Conservation (phyloP, 78 protist genomes). For the Emiliania huxleyi region DNA sequence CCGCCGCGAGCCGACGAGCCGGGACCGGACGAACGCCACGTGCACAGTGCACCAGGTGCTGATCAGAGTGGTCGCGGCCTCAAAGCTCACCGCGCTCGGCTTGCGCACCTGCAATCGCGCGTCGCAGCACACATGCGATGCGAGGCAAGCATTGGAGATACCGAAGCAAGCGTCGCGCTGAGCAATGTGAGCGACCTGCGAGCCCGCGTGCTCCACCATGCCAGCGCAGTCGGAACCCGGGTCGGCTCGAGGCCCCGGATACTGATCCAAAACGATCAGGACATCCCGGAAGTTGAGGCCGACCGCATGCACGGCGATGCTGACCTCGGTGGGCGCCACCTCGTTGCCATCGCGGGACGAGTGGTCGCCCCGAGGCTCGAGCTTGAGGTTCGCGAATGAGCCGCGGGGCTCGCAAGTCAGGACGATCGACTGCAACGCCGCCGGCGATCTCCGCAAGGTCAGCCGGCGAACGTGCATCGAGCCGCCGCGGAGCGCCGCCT, state of each 20-base stretch:
- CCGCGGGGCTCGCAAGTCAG: not conserved
- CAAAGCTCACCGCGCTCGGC: not conserved
- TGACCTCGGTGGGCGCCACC: no score
- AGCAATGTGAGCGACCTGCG: not conserved
- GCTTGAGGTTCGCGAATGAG: not conserved
- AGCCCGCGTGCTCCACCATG: not conserved
- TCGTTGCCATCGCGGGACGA: no score
- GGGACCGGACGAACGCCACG: not conserved
- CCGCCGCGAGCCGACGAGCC: not conserved
- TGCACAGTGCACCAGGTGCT: not conserved
- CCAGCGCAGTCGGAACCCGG: not conserved
- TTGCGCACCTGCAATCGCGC: not conserved
- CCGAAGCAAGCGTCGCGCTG: not conserved
- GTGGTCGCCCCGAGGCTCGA: no score
- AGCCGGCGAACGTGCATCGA: no score
- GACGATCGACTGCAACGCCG: no score
- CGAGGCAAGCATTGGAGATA: not conserved
- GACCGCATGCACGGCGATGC: not conserved
- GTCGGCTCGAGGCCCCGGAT: not conserved
- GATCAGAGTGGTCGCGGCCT: not conserved
- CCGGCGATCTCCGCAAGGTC: no score
- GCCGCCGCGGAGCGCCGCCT: not conserved
- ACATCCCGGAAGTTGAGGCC: not conserved
- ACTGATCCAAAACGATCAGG: not conserved
- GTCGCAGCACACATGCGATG: not conserved